Evolutionary conservation across 257 asterid genomes (phyloP), one percentile per base, ranked within the genome.

Genomic region (Parsonsia alboflavescens): DNA sequence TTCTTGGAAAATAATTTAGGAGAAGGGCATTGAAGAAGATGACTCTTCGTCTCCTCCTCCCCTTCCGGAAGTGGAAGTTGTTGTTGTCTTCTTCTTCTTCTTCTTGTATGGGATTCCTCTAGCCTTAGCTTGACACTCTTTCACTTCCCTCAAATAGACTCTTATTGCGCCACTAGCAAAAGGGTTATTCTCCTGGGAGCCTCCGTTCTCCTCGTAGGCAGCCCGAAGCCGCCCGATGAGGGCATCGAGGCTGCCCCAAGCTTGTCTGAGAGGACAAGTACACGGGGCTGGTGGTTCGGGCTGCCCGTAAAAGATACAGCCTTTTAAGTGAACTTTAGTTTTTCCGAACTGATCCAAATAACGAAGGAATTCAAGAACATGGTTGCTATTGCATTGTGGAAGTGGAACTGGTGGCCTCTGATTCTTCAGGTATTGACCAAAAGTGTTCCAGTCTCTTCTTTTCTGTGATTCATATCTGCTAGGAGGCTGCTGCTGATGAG

Each of bases 211-310:
- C 71, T 90, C 96, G 13, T 88, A 90, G 81, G 96, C 96, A 0
- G 96, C 96, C 0, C 96, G 86, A 3, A 90, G 92, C 76, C 96
- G 72, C 39, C 96, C 96, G 54, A 89, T 87, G 42, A 90, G 89
- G 0, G 96, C 96, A 24, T 90, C 96, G 0, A 90, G 84, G 80
- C 95, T 88, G 21, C 96, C 96, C 95, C 96, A 90, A 10, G 96
- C 96, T 82, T 90, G 96, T 68, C 89, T 78, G 7, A 88, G 68
- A 6, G 96, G 96, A 78, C 96, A 89, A 74, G 90, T 84, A 59
- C 96, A 89, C 1, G 93, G 93, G 5, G 91, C 91, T 9, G 96
- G 96, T 6, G 93, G 93, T 79, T 89, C 96, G 1, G 96, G 96
- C 74, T 89, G 96, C 62, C 96, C 96, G 42, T 80, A 89, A 67